These are phyloP conservation scores for Phytophthora fragariae DNA, from an alignment of 352 stramenopile genomes.

Conservation along the genomic window DNA sequence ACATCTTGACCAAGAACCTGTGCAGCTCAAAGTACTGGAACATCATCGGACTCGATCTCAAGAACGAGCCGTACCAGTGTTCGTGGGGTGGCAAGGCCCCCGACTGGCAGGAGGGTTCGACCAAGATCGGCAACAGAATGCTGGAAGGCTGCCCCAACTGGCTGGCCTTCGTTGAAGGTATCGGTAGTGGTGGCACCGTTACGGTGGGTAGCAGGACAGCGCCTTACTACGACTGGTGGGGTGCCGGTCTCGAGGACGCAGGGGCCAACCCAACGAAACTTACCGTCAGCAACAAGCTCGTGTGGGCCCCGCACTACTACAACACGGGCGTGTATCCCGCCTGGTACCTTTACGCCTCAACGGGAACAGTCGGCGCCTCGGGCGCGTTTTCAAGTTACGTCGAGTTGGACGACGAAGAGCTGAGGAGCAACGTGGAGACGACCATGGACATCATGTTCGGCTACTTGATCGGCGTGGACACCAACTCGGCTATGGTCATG, in stretches of 20 bases:
- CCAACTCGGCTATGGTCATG: constrained; percentile 59
- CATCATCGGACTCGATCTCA: constrained; percentile 67
- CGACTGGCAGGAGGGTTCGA: constrained; percentile 62
- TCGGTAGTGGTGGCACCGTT: constrained; percentile 48
- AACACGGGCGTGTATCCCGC: constrained; percentile 68
- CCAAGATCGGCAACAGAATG: constrained; percentile 67
- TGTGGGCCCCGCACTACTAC: constrained; percentile 79
- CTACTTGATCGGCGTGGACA: constrained; percentile 40
- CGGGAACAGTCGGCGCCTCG: constrained; percentile 18
- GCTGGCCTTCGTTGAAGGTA: constrained; percentile 72
- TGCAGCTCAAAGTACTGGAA: constrained; percentile 68
- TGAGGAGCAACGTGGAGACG: constrained; percentile 59
- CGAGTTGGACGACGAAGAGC: constrained; percentile 54
- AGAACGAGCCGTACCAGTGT: constrained; percentile 70
- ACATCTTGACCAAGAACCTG: constrained; percentile 64
- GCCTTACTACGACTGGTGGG: constrained; percentile 73
- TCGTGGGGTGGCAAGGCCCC: constrained; percentile 51
- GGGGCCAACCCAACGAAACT: constrained; percentile 44
- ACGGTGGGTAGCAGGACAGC: constrained; percentile 35
- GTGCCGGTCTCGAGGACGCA: constrained; percentile 51
- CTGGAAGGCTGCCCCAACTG: constrained; percentile 65
- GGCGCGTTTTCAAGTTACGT: constrained; percentile 40
- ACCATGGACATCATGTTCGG: constrained; percentile 76
- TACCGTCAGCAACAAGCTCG: constrained; percentile 52
- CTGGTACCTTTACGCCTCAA: constrained; percentile 61